Conservation (phyloP, 441 rosid species). For the Populus hybrid region DNA sequence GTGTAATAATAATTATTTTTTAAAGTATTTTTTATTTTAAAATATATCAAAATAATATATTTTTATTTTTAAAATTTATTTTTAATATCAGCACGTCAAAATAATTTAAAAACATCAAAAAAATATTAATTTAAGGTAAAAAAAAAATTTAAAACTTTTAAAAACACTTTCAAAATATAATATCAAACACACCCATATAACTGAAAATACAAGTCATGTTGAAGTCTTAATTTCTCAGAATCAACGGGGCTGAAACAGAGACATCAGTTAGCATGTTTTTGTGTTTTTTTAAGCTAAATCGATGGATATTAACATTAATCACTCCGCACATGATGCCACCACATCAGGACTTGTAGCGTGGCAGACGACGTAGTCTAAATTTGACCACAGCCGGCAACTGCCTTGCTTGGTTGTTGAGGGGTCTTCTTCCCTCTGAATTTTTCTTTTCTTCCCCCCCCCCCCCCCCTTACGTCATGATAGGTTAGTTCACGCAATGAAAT, state of each 20-base stretch:
- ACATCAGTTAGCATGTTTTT: background rate
- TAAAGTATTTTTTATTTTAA: too few relatives aligned
- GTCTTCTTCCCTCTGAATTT: background rate
- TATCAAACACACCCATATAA: too few relatives aligned
- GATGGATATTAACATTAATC: slow-evolving; percentile 23
- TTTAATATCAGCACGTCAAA: too few relatives aligned
- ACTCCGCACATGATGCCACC: slow-evolving; percentile 43
- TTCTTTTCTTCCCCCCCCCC: too few relatives aligned
- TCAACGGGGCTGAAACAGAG: slow-evolving; percentile 14
- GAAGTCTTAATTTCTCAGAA: slow-evolving; percentile 3
- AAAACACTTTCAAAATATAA: too few relatives aligned
- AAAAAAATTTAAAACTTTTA: too few relatives aligned
- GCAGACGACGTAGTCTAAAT: background rate
- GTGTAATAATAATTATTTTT: too few relatives aligned
- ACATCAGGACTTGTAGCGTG: background rate
- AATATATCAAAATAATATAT: too few relatives aligned
- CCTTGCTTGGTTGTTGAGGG: background rate
- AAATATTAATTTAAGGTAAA: too few relatives aligned
- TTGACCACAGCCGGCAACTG: background rate
- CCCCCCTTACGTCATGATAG: background rate
- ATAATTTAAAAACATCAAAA: too few relatives aligned
- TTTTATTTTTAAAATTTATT: too few relatives aligned
- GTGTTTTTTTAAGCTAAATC: slow-evolving; percentile 9
- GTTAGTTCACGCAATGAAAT: background rate
- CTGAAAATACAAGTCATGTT: too few relatives aligned